Conservation (phyloP, 306 rosid genomes). For the Delonix regia region DNA sequence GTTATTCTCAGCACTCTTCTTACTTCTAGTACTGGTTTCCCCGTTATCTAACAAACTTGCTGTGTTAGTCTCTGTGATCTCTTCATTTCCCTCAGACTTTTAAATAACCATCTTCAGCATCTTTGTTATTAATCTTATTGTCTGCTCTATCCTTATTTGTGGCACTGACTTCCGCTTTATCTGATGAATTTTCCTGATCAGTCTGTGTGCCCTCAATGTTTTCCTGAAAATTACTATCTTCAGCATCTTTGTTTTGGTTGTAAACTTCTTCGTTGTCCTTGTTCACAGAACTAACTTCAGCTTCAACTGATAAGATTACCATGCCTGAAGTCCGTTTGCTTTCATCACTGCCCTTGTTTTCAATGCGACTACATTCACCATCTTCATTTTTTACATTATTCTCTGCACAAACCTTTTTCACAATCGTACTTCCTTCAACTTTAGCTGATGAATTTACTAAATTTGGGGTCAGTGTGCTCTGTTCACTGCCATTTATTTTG, state of each 20-base stretch:
- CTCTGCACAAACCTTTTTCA: background rate
- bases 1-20: background rate
- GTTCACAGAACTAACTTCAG: background rate
- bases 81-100: background rate
- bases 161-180: background rate
- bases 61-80: background rate
- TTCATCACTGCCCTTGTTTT: background rate
- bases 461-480: background rate
- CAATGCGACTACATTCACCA: background rate
- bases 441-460: background rate
- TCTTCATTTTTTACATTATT: background rate
- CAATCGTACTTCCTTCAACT: background rate
- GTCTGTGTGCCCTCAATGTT: background rate
- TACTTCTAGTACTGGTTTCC: background rate
- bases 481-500: background rate
- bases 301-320: slow-evolving; percentile 6
- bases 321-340: background rate
- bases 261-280: background rate
- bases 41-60: background rate
- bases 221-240: background rate
- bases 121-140: background rate
- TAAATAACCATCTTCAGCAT: background rate
- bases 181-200: background rate
- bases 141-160: background rate
- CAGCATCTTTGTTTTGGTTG: background rate